These are phyloP conservation scores for Aspergillus sp. DNA, from an alignment of 2,329 filamentous ascomycete genomes.

Conservation along the genomic window DNA sequence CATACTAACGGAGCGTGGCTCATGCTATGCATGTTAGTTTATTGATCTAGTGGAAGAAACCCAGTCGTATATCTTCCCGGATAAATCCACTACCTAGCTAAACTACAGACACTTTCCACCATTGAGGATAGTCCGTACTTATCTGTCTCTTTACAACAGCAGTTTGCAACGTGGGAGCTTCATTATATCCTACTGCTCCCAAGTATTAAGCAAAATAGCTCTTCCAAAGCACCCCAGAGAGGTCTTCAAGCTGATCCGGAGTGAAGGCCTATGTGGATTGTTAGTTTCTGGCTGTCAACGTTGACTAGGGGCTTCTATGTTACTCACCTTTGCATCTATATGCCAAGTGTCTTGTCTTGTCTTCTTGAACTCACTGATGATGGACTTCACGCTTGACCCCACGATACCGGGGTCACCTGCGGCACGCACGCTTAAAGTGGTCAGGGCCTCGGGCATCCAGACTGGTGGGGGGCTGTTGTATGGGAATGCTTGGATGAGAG, in stretches of 20 bases:
- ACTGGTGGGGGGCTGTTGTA: slow-evolving; percentile 87
- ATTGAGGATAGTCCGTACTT: no score
- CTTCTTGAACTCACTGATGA: slow-evolving; percentile 98
- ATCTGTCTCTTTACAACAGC: no score
- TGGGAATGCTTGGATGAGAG: slow-evolving; percentile 91
- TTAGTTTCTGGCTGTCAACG: slow-evolving; percentile 2
- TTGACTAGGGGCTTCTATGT: not conserved
- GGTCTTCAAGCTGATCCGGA: slow-evolving; percentile 85
- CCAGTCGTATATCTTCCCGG: no score
- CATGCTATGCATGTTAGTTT: no score
- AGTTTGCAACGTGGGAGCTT: no score
- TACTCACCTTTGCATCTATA: slow-evolving; percentile 89
- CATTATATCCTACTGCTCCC: no score
- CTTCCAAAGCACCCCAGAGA: slow-evolving; percentile 98
- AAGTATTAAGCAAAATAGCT: slow-evolving; percentile 82
- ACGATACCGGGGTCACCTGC: slow-evolving; percentile 88
- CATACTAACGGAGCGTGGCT: no score
- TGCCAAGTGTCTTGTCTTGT: slow-evolving; percentile 98
- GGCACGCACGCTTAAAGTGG: slow-evolving; percentile 77
- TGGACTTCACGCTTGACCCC: slow-evolving; percentile 90
- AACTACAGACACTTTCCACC: no score
- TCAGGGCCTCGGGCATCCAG: slow-evolving; percentile 93
- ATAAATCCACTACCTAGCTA: no score
- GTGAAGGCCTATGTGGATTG: slow-evolving; percentile 66
- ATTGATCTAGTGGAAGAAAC: no score